Evolutionary conservation across 306 rosid genomes (phyloP).

Genomic region (Fragaria nilgerrensis): DNA sequence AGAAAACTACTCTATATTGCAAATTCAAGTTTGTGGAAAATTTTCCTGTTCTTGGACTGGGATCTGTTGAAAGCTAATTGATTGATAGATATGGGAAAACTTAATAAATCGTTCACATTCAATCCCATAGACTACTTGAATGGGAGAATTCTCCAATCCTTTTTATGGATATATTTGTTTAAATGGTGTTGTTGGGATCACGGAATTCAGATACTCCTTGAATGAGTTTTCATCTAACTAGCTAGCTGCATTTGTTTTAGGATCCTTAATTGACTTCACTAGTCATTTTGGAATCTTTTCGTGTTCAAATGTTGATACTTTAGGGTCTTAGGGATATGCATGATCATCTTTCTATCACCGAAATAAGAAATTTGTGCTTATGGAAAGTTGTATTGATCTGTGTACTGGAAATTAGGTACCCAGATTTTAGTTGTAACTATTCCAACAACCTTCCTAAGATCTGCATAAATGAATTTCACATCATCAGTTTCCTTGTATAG

Average conservation of each 20-base stretch:
- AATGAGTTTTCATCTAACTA: neutral
- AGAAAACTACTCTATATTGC: neutral
- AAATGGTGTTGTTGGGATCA: neutral
- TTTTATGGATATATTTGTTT: neutral
- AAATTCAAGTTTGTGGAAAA: neutral
- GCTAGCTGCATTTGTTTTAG: neutral
- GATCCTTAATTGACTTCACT: neutral
- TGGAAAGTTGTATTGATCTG: neutral
- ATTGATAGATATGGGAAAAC: neutral
- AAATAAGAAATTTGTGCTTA: neutral
- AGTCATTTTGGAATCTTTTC: neutral
- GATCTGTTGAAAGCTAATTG: neutral
- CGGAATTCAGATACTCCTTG: neutral
- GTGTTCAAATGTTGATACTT: neutral
- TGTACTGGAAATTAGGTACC: neutral
- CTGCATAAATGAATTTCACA: neutral
- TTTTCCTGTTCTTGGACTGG: neutral
- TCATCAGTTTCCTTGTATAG: neutral
- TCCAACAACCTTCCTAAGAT: slow-evolving; percentile 1
- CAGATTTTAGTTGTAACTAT: neutral
- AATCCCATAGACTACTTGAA: neutral
- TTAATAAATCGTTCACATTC: neutral
- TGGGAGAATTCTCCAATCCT: neutral
- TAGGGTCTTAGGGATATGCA: neutral
- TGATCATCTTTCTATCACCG: neutral